phyloP scores from a whole-genome alignment of 2,329 filamentous ascomycete species.

The Penicillium sclerotigenum region DNA sequence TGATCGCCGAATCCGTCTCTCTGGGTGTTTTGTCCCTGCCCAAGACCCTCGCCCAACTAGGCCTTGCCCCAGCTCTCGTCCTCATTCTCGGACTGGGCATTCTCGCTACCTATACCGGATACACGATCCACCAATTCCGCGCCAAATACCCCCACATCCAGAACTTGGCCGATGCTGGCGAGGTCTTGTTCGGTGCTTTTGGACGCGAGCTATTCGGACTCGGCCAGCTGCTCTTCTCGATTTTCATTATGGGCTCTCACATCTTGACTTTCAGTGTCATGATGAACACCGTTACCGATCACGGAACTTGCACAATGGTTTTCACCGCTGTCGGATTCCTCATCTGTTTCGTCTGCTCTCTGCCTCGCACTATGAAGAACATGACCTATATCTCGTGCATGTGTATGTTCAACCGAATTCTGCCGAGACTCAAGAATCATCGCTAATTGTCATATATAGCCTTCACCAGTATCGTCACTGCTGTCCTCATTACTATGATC shows the following conservation, averaged over 20 bases:
- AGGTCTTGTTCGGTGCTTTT: slow-evolving; percentile 58
- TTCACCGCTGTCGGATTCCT: slow-evolving; percentile 59
- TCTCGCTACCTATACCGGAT: slow-evolving; percentile 58
- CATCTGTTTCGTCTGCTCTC: slow-evolving; percentile 57
- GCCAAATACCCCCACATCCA: slow-evolving; percentile 57
- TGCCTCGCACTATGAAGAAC: slow-evolving; percentile 62
- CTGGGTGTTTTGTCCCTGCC: slow-evolving; percentile 21
- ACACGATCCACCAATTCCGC: slow-evolving; percentile 58
- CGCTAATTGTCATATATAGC: slow-evolving; percentile 34
- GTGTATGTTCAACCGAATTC: slow-evolving; percentile 38
- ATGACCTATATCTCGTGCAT: slow-evolving; percentile 60
- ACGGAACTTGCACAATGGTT: slow-evolving; percentile 61
- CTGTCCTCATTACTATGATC: slow-evolving; percentile 67
- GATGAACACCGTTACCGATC: slow-evolving; percentile 61
- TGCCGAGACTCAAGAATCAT: not conserved
- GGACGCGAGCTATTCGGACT: slow-evolving; percentile 62
- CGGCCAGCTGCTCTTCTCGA: slow-evolving; percentile 61
- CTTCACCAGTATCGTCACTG: slow-evolving; percentile 61
- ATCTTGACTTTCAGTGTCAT: slow-evolving; percentile 67
- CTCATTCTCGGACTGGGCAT: slow-evolving; percentile 55
- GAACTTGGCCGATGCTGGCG: slow-evolving; percentile 65
- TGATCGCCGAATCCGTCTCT: slow-evolving; percentile 25
- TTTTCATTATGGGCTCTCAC: slow-evolving; percentile 70
- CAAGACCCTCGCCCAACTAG: slow-evolving; percentile 17
- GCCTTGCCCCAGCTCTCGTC: slow-evolving; percentile 44